A percentile compares a stretch with the other conserved stretches of the same genome.
Conservation (phyloP, 129 eudicot species). For the Sambucus nigra region DNA sequence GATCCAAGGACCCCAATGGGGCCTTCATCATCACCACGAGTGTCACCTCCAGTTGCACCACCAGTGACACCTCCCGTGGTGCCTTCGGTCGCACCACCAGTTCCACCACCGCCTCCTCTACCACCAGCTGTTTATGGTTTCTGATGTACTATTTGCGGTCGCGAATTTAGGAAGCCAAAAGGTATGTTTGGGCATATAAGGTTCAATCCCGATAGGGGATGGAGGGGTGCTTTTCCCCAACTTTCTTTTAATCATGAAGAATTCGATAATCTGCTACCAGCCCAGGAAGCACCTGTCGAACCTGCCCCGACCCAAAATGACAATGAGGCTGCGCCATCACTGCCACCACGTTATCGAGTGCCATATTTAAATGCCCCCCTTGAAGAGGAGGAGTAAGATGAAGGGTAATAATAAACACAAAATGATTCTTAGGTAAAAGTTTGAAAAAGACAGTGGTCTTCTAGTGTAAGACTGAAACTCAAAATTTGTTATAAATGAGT, state of each 20-base stretch:
- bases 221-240: conserved; percentile 18
- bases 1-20: no score
- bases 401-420: no score
- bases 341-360: background rate
- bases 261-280: background rate
- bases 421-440: no score
- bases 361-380: background rate
- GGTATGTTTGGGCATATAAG: conserved; percentile 22
- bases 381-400: no score
- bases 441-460: no score
- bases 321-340: background rate
- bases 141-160: conserved; percentile 6
- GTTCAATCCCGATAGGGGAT: conserved; percentile 6
- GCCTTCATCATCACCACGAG: background rate
- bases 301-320: no score
- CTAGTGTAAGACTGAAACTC: no score
- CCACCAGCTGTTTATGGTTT: background rate
- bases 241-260: conserved; percentile 17
- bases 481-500: no score
- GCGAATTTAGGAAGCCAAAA: background rate
- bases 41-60: background rate
- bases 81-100: no score
- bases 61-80: no score
- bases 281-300: no score
- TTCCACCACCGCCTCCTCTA: background rate